These are phyloP conservation scores for Sarocladium kiliense DNA, from an alignment of 2,329 filamentous ascomycete species.

Conservation along the genomic window DNA sequence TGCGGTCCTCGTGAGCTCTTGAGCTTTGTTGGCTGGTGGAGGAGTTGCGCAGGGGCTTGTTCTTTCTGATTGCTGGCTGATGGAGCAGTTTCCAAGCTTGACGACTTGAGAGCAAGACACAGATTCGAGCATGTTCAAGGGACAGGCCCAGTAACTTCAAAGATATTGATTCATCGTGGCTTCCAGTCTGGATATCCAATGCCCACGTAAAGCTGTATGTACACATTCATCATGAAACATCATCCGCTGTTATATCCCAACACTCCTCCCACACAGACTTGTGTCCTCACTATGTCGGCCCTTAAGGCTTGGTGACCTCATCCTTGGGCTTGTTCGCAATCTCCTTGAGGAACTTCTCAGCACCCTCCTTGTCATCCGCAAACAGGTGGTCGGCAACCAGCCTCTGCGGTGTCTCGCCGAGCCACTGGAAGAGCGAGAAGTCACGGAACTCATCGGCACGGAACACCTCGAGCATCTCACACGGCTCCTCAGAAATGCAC, in stretches of 20 bases:
- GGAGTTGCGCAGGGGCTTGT: too few relatives aligned
- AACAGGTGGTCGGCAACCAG: conserved; percentile 65
- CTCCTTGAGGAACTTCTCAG: conserved; percentile 56
- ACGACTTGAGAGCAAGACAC: too few relatives aligned
- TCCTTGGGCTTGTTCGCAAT: conserved; percentile 59
- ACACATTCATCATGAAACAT: not conserved
- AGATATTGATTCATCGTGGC: not conserved
- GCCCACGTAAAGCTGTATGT: not conserved
- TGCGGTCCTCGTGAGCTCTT: not conserved
- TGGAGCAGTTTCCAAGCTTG: too few relatives aligned
- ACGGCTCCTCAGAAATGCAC: conserved; percentile 70
- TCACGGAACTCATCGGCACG: conserved; percentile 66
- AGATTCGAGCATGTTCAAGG: too few relatives aligned
- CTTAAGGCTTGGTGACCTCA: conserved; percentile 35
- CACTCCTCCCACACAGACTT: too few relatives aligned
- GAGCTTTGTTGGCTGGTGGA: not conserved
- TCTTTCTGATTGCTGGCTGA: too few relatives aligned
- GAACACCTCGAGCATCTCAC: conserved; percentile 75
- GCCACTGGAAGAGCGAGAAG: conserved; percentile 70
- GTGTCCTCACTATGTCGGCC: too few relatives aligned
- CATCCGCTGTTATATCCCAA: too few relatives aligned
- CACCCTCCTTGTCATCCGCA: conserved; percentile 53
- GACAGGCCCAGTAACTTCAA: not conserved
- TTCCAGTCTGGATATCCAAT: conserved; percentile 5
- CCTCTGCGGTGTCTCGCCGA: conserved; percentile 64